Evolutionary conservation across 2,329 filamentous ascomycete genomes (phyloP).

Genomic region (Periconia sp.): DNA sequence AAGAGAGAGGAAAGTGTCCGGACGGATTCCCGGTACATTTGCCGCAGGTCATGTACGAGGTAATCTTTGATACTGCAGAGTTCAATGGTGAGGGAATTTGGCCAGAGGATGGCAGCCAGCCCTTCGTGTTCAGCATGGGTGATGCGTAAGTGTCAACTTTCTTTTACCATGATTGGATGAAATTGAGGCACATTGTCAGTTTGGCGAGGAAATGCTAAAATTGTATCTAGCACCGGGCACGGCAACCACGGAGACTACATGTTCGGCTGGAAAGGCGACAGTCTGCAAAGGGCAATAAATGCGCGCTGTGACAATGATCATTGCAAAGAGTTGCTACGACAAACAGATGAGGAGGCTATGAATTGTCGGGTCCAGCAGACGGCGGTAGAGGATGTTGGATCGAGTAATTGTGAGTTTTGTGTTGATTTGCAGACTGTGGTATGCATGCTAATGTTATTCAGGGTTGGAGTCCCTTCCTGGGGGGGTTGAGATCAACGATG

Average conservation of each 20-base stretch:
- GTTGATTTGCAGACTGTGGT: neutral
- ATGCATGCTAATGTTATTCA: slow-evolving; percentile 6
- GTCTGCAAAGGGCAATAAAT: slow-evolving; percentile 34
- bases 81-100: slow-evolving; percentile 33
- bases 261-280: slow-evolving; percentile 38
- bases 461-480: slow-evolving; percentile 28
- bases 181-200: too few species aligned
- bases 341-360: slow-evolving; percentile 36
- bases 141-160: slow-evolving; percentile 29
- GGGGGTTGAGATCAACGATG: slow-evolving; percentile 26
- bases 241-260: slow-evolving; percentile 33
- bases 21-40: slow-evolving; percentile 51
- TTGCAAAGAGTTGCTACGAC: slow-evolving; percentile 30
- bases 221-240: slow-evolving; percentile 29
- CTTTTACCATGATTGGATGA: neutral
- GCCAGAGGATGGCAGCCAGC: slow-evolving; percentile 34
- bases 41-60: slow-evolving; percentile 56
- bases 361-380: slow-evolving; percentile 34
- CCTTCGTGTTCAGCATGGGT: slow-evolving; percentile 39
- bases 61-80: slow-evolving; percentile 52
- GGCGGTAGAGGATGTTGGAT: slow-evolving; percentile 34
- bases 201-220: neutral
- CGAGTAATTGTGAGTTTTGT: slow-evolving; percentile 21
- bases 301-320: slow-evolving; percentile 33
- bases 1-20: slow-evolving; percentile 48